These are phyloP conservation scores for Vanrija sp. DNA, from an alignment of 1,284 basidiomycete genomes.

Conservation along the genomic window DNA sequence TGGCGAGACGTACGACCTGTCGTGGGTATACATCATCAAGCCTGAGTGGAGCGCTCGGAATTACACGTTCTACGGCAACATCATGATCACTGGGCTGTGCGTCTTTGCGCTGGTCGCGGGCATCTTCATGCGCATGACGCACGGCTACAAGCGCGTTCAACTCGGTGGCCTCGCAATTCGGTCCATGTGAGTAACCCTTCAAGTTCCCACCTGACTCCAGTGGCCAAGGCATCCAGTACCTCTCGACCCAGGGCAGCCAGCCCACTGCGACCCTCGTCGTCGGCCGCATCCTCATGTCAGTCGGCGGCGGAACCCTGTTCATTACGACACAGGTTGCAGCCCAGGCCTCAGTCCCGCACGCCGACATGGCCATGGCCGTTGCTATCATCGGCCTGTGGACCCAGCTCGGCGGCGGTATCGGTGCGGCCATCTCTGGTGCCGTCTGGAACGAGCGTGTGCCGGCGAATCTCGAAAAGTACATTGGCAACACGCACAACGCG, in stretches of 20 bases:
- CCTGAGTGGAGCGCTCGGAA: constrained; percentile 24
- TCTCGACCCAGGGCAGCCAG: not conserved
- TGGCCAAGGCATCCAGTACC: not conserved
- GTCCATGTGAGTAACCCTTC: constrained; percentile 5
- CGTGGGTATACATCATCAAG: constrained; percentile 44
- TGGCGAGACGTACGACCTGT: constrained; percentile 39
- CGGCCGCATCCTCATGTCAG: constrained; percentile 22
- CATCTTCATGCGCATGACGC: constrained; percentile 43
- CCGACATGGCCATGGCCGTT: constrained; percentile 6
- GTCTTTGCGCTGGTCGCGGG: constrained; percentile 44
- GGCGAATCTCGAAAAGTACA: constrained; percentile 22
- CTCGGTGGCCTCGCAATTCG: constrained; percentile 26
- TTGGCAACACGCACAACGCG: constrained; percentile 25
- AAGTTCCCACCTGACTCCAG: not conserved
- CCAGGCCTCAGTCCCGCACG: constrained; percentile 7
- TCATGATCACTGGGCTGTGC: constrained; percentile 38
- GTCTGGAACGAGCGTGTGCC: constrained; percentile 26
- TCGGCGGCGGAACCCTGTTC: constrained; percentile 25
- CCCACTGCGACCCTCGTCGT: constrained; percentile 33
- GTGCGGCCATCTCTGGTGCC: not conserved
- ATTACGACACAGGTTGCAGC: constrained; percentile 34
- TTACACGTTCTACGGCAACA: constrained; percentile 32
- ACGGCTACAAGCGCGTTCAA: constrained; percentile 49
- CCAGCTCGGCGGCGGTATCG: constrained; percentile 8
- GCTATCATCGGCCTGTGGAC: constrained; percentile 6